phyloP scores from a whole-genome alignment of 148 eudicot species.

The Rheum nobile region DNA sequence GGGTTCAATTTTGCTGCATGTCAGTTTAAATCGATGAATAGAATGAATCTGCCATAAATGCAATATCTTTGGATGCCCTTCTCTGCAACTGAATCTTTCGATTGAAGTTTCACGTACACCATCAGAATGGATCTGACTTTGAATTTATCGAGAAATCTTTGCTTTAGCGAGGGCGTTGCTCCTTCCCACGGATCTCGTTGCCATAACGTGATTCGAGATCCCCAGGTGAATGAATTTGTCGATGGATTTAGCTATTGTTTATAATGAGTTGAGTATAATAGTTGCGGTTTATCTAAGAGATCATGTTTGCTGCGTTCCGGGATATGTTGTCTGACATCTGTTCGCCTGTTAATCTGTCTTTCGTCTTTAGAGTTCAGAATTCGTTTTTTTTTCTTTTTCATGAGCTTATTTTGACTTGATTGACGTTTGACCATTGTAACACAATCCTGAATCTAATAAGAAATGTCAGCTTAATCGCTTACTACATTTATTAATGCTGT shows the following conservation, averaged over 20 bases:
- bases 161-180: constrained; percentile 12
- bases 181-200: constrained; percentile 12
- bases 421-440: neutral
- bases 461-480: neutral
- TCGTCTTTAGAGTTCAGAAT: neutral
- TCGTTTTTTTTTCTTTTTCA: neutral
- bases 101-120: neutral
- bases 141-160: constrained; percentile 2
- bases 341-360: neutral
- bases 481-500: neutral
- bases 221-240: constrained; percentile 12
- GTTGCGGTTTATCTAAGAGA: neutral
- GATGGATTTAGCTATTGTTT: neutral
- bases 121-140: constrained; percentile 1
- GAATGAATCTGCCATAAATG: neutral
- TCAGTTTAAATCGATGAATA: neutral
- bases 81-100: neutral
- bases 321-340: neutral
- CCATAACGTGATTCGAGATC: constrained; percentile 15
- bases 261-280: neutral
- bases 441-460: neutral
- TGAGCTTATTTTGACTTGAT: neutral
- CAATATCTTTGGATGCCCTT: neutral
- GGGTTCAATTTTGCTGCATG: neutral
- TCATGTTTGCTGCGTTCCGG: neutral